phyloP scores from a whole-genome alignment of 306 rosid genomes.

The Urtica urens region DNA sequence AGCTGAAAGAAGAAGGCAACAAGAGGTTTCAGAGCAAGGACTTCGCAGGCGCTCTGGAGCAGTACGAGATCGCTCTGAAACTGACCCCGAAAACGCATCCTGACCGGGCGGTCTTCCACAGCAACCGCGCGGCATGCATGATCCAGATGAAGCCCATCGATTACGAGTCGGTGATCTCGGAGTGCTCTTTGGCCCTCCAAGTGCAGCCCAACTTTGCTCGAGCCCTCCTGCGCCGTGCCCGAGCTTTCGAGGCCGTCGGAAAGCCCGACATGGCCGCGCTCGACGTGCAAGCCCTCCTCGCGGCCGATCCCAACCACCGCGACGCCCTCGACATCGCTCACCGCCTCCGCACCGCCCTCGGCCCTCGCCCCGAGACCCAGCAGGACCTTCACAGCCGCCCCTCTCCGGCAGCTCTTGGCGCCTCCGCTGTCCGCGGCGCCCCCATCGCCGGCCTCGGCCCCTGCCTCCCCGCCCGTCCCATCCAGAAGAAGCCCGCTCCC shows the following conservation, averaged over 20 bases:
- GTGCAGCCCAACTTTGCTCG: conserved; percentile 70
- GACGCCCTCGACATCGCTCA: conserved; percentile 83
- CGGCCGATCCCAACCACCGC: conserved; percentile 50
- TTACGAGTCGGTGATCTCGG: conserved; percentile 73
- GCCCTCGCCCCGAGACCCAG: conserved; percentile 76
- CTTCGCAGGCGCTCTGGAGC: conserved; percentile 75
- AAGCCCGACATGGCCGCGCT: conserved; percentile 78
- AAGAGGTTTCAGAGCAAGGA: conserved; percentile 73
- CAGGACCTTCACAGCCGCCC: conserved; percentile 99
- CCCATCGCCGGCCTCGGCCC: conserved; percentile 87
- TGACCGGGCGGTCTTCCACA: conserved; percentile 77
- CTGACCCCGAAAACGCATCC: conserved; percentile 74
- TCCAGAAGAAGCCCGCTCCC: conserved; percentile 38
- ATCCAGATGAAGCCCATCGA: conserved; percentile 96
- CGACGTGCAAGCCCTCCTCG: conserved; percentile 72
- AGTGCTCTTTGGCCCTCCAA: conserved; percentile 89
- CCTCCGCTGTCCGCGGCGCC: conserved; percentile 92
- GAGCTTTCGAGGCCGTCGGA: conserved; percentile 71
- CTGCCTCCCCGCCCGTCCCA: conserved; percentile 64
- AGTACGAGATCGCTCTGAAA: conserved; percentile 73
- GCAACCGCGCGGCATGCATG: conserved; percentile 88
- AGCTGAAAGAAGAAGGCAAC: conserved; percentile 90
- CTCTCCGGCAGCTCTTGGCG: conserved; percentile 96
- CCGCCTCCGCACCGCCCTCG: conserved; percentile 61
- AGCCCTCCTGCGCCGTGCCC: conserved; percentile 79